These are phyloP conservation scores for Salix koriyanagi DNA, from an alignment of 345 rosid species.

Conservation along the genomic window DNA sequence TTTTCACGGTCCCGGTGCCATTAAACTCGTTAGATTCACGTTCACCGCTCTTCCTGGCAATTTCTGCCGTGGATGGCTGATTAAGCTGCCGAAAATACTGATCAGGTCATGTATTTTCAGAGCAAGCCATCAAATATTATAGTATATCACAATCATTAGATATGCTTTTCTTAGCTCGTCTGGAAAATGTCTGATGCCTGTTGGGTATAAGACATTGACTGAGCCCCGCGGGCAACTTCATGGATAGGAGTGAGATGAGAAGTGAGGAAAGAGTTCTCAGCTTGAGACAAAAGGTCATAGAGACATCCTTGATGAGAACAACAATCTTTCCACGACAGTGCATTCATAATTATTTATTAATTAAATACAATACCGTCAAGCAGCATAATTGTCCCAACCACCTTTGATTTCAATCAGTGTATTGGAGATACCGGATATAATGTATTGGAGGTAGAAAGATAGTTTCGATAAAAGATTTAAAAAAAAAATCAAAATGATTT, in stretches of 20 bases:
- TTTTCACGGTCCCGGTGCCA: background rate
- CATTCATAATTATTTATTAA: background rate
- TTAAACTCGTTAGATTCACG: background rate
- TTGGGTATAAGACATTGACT: conserved; percentile 1
- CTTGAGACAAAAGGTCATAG: conserved; percentile 16
- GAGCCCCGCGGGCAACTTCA: conserved; percentile 11
- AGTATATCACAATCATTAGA: background rate
- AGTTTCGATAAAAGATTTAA: background rate
- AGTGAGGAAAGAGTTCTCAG: conserved; percentile 14
- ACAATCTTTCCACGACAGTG: conserved; percentile 9
- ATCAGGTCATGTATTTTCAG: background rate
- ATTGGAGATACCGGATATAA: background rate
- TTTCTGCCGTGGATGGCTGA: conserved; percentile 2
- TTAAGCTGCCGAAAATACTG: background rate
- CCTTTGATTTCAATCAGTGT: background rate
- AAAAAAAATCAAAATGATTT: no score
- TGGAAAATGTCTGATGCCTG: background rate
- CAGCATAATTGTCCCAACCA: conserved; percentile 5
- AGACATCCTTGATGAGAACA: conserved; percentile 14
- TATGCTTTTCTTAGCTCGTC: conserved; percentile 13
- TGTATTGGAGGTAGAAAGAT: no score
- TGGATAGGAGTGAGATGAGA: conserved; percentile 14
- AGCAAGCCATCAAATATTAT: conserved; percentile 9
- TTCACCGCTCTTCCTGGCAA: background rate
- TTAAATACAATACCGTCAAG: background rate